phyloP scores from a whole-genome alignment of 345 rosid genomes.

The Citrus unshiu region DNA sequence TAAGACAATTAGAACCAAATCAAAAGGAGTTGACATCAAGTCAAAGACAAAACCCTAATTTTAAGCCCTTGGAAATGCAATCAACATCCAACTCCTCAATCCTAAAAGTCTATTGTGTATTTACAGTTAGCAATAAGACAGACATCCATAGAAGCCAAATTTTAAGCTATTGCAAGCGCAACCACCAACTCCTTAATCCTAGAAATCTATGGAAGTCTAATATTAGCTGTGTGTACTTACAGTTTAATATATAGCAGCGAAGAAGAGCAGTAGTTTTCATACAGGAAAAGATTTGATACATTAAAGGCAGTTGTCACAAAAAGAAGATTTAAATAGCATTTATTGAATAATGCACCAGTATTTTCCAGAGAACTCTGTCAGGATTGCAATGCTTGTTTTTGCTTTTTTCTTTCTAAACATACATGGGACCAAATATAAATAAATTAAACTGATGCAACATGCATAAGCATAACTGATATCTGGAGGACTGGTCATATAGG shows the following conservation, averaged over 20 bases:
- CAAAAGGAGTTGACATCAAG: background rate
- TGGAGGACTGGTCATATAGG: background rate
- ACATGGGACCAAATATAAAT: background rate
- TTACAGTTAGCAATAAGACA: no score
- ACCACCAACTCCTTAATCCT: background rate
- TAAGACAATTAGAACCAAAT: conserved; percentile 22
- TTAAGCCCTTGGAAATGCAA: background rate
- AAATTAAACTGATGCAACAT: background rate
- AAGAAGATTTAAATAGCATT: background rate
- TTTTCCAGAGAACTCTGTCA: background rate
- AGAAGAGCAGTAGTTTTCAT: background rate
- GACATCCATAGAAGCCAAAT: no score
- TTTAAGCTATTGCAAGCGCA: no score
- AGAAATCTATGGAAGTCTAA: background rate
- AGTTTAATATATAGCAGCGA: no score
- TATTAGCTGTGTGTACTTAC: background rate
- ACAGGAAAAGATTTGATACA: background rate
- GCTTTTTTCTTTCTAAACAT: background rate
- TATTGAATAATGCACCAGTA: background rate
- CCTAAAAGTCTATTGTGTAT: no score
- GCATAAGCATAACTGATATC: background rate
- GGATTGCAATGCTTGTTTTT: background rate
- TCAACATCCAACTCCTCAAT: background rate
- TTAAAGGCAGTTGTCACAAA: background rate
- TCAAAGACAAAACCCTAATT: background rate